Base-by-base conservation (phyloP, 192 early-diverging fungal genomes). In the Rhizophlyctis rosea region DNA sequence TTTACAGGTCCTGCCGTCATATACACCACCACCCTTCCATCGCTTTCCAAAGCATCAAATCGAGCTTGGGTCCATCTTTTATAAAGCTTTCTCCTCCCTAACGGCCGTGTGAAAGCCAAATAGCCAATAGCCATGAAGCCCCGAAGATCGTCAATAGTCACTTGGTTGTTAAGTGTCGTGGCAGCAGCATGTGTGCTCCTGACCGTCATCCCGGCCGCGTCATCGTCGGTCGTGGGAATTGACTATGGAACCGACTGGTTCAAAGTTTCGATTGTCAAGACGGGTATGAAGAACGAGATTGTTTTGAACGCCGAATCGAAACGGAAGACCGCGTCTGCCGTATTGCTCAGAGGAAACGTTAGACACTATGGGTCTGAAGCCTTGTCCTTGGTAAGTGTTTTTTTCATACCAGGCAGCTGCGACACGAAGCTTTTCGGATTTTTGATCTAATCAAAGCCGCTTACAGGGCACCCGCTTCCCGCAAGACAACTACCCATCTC, bases 201-300 rank as follows among this genome's bases (percentile, higher is more conserved):
- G n/a, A n/a, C n/a, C n/a, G n/a, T n/a, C n/a, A n/a, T n/a, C n/a
- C n/a, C n/a, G n/a, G n/a, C 52, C 13, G 51, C 67, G 16, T 50
- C 61, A 16, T 61, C 68, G 2, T 58, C 91, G 23, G 92, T 98
- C 21, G 88, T 99, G 63, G 90, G 92, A 13, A 93, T 99, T 64
- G 97, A 99, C 72, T 95, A 90, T 74, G 97, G 97, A 33, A 89
- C 91, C 1, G 92, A 99, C 51, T 99, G 94, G 94, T 92, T 96
- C 77, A 98, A 96, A 61, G 89, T 96, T 32, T 91, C 89, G 7
- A 73, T 99, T 30, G 90, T 96, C 60, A 94, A 93, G 62, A 84
- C 94, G 9, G 93, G 92, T 21, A 86, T 88, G 16, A 86, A 91
- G 13, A 74, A 96, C 21, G 97, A 99, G 62, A 86, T 96, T 61